Percentiles rank a stretch among this genome's conserved stretches.
Evolutionary conservation across 805 yeast species (phyloP).

Genomic region (Limtongia smithiae): DNA sequence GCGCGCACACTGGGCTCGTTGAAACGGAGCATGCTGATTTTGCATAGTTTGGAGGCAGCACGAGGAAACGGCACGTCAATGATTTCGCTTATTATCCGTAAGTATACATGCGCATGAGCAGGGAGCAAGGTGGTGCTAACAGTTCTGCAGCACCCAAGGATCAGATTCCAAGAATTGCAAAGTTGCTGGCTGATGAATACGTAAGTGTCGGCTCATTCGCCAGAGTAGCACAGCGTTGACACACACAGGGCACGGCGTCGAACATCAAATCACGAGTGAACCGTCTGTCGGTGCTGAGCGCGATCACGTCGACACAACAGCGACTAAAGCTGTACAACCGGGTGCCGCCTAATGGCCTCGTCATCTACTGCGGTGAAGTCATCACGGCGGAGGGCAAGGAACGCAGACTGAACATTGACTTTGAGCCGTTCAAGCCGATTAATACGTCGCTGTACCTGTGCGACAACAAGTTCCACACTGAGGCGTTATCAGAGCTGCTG

Average conservation of each 20-base stretch:
- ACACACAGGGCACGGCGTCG: constrained; percentile 80
- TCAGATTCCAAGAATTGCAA: constrained; percentile 81
- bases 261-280: constrained; percentile 97
- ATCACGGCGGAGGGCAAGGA: constrained; percentile 96
- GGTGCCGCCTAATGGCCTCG: constrained; percentile 94
- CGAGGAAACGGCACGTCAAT: constrained; percentile 99
- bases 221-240: background rate
- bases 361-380: constrained; percentile 97
- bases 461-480: constrained; percentile 98
- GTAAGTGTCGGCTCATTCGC: constrained; percentile 5
- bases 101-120: background rate
- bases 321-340: constrained; percentile 82
- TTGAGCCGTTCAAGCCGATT: constrained; percentile 98
- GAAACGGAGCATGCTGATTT: background rate
- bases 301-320: constrained; percentile 97
- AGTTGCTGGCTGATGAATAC: constrained; percentile 94
- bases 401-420: constrained; percentile 92
- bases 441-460: constrained; percentile 94
- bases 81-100: constrained; percentile 81
- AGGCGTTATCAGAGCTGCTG: constrained; percentile 86
- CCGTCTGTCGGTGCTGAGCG: constrained; percentile 89
- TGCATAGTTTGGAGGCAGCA: constrained; percentile 72
- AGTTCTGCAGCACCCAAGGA: constrained; percentile 64
- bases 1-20: background rate
- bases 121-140: constrained; percentile 35